Percentiles rank a stretch among this genome's conserved stretches.
Evolutionary conservation across 768 basidiomycete genomes (phyloP).

Genomic region (Russula brevipes): DNA sequence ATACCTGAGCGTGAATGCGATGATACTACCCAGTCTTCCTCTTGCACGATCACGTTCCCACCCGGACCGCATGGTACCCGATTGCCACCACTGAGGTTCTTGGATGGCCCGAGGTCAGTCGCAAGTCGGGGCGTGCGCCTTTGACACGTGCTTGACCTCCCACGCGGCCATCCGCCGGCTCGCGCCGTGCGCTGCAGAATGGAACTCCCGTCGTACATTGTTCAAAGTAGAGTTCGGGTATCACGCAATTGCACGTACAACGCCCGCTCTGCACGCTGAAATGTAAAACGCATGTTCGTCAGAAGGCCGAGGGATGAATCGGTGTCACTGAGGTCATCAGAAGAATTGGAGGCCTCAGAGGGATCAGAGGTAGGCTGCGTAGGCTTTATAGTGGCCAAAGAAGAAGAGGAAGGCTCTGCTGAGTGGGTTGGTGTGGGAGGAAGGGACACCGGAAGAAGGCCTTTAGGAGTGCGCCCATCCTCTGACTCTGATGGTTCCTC

Average conservation of each 20-base stretch:
- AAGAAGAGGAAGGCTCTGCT: conserved; percentile 24
- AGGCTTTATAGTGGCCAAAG: conserved; percentile 4
- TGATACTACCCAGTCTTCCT: conserved; percentile 74
- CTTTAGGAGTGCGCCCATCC: conserved; percentile 19
- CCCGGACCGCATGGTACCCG: conserved; percentile 59
- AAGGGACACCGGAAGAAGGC: conserved; percentile 20
- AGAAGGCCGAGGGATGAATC: conserved; percentile 40
- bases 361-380: not conserved
- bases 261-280: conserved; percentile 54
- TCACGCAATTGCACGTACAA: conserved; percentile 51
- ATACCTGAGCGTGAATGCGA: conserved; percentile 69
- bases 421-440: conserved; percentile 24
- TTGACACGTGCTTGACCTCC: conserved; percentile 57
- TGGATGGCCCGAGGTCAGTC: conserved; percentile 26
- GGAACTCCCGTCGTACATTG: conserved; percentile 56
- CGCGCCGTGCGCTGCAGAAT: conserved; percentile 48
- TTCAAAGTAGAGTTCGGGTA: conserved; percentile 48
- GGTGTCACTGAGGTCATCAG: conserved; percentile 22
- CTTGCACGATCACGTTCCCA: conserved; percentile 58
- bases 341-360: conserved; percentile 21
- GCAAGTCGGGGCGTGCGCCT: conserved; percentile 24
- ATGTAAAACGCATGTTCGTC: conserved; percentile 46
- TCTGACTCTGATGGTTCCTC: conserved; percentile 32
- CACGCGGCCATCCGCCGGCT: conserved; percentile 53
- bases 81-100: conserved; percentile 66